Conservation (phyloP, 148 eudicot species). For the Suaeda aralocaspica region DNA sequence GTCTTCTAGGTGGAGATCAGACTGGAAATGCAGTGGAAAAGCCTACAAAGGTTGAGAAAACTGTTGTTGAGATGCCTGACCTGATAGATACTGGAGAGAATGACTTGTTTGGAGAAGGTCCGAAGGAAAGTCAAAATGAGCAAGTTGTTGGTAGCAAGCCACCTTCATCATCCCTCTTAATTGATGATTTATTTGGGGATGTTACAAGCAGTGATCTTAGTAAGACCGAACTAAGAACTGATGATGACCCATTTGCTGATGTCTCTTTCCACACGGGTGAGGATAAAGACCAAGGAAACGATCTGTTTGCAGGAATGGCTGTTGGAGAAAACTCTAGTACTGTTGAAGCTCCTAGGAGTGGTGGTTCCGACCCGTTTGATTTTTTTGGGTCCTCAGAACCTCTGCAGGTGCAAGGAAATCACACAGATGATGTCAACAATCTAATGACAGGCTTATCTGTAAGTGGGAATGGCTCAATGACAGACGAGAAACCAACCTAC, state of each 20-base stretch:
- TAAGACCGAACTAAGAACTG: constrained; percentile 39
- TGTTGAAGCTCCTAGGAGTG: constrained; percentile 25
- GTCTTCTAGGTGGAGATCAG: constrained; percentile 60
- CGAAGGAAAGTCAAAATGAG: constrained; percentile 31
- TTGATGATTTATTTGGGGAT: constrained; percentile 80
- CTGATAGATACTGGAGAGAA: constrained; percentile 74
- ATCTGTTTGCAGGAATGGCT: constrained; percentile 76
- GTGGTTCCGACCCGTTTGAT: constrained; percentile 49
- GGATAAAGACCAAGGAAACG: constrained; percentile 42
- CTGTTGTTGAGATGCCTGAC: constrained; percentile 64
- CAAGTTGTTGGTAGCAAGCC: constrained; percentile 28
- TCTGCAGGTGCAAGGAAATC: constrained; percentile 28
- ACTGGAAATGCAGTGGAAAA: constrained; percentile 40
- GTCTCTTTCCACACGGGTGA: constrained; percentile 65
- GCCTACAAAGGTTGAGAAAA: constrained; percentile 33
- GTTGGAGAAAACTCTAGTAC: constrained; percentile 44
- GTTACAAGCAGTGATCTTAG: constrained; percentile 30
- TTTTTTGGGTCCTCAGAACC: constrained; percentile 56
- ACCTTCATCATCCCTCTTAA: constrained; percentile 40
- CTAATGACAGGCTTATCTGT: constrained; percentile 64
- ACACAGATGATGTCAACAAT: constrained; percentile 36
- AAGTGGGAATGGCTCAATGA: constrained; percentile 37
- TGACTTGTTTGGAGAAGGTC: constrained; percentile 51
- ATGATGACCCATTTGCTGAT: constrained; percentile 93
- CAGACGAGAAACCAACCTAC: constrained; percentile 32